Evolutionary conservation across 1,284 basidiomycete species (phyloP).

Genomic region (Rhizopogon parksii): DNA sequence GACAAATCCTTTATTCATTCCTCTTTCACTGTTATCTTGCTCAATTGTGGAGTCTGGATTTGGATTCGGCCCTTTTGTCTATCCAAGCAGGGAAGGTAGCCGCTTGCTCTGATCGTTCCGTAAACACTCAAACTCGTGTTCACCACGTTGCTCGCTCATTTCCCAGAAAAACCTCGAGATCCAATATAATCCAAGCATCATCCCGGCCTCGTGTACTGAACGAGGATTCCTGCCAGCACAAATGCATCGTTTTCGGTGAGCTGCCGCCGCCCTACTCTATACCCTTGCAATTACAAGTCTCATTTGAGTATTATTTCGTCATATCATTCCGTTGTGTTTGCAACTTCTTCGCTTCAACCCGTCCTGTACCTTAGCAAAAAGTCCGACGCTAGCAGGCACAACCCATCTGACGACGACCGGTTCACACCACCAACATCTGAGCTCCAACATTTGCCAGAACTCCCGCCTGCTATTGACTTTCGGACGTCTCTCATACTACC

Average conservation of each 20-base stretch:
- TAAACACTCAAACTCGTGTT: slow-evolving; percentile 52
- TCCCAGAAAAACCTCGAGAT: slow-evolving; percentile 24
- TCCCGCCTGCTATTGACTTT: slow-evolving; percentile 68
- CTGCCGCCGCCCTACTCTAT: slow-evolving; percentile 19
- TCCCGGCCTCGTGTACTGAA: slow-evolving; percentile 57
- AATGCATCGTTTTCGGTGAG: slow-evolving; percentile 81
- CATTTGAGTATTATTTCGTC: slow-evolving; percentile 20
- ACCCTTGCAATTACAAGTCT: slow-evolving; percentile 27
- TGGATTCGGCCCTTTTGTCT: neutral
- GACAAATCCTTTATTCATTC: neutral
- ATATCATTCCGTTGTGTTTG: slow-evolving; percentile 12
- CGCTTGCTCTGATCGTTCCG: slow-evolving; percentile 15
- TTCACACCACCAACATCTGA: slow-evolving; percentile 13
- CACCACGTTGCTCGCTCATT: slow-evolving; percentile 59
- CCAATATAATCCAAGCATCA: slow-evolving; percentile 18
- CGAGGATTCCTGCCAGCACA: slow-evolving; percentile 40
- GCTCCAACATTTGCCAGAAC: slow-evolving; percentile 39
- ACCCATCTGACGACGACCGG: slow-evolving; percentile 10
- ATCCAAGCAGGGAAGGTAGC: neutral
- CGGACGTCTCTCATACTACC: slow-evolving; percentile 76
- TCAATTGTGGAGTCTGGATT: too few relatives aligned
- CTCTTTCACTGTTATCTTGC: neutral
- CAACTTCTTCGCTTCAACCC: slow-evolving; percentile 19
- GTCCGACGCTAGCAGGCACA: slow-evolving; percentile 20
- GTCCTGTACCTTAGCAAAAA: slow-evolving; percentile 24